These are phyloP conservation scores for Xylaria palmicola DNA, from an alignment of 495 filamentous ascomycete genomes.

Conservation along the genomic window DNA sequence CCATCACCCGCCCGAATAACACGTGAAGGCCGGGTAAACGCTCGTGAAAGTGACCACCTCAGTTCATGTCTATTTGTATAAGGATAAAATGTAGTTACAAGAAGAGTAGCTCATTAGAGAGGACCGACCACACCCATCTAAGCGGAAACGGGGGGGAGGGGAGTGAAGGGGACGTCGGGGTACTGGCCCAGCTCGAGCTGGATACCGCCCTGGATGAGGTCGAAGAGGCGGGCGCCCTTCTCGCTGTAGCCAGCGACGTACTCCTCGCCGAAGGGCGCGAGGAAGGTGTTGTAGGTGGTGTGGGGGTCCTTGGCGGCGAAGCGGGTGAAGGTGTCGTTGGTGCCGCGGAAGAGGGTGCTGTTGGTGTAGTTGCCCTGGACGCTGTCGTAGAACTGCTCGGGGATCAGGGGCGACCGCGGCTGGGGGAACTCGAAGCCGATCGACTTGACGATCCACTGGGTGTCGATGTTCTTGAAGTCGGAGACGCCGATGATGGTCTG, in stretches of 20 bases:
- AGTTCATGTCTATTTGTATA: slow-evolving; percentile 11
- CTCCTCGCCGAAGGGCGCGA: slow-evolving; percentile 10
- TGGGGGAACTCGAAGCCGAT: slow-evolving; percentile 43
- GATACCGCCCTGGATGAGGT: slow-evolving; percentile 19
- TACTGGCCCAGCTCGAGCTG: slow-evolving; percentile 12
- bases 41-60: slow-evolving; percentile 13
- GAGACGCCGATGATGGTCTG: slow-evolving; percentile 39
- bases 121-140: neutral
- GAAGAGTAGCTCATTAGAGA: slow-evolving; percentile 4
- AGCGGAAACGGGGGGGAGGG: slow-evolving; percentile 3
- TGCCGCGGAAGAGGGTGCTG: slow-evolving; percentile 27
- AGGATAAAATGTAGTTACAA: slow-evolving; percentile 13
- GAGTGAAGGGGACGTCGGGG: slow-evolving; percentile 11
- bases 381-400: slow-evolving; percentile 31
- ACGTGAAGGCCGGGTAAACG: neutral
- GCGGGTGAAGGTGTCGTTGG: slow-evolving; percentile 29
- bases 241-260: slow-evolving; percentile 9
- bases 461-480: slow-evolving; percentile 40
- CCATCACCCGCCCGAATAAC: neutral
- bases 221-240: slow-evolving; percentile 9
- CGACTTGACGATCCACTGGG: slow-evolving; percentile 35
- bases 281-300: slow-evolving; percentile 19
- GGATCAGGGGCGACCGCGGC: slow-evolving; percentile 28
- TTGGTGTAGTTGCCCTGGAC: slow-evolving; percentile 40
- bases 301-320: slow-evolving; percentile 26